These are phyloP conservation scores for Lipomyces chichibuensis DNA, from an alignment of 805 yeast genomes.

Conservation along the genomic window DNA sequence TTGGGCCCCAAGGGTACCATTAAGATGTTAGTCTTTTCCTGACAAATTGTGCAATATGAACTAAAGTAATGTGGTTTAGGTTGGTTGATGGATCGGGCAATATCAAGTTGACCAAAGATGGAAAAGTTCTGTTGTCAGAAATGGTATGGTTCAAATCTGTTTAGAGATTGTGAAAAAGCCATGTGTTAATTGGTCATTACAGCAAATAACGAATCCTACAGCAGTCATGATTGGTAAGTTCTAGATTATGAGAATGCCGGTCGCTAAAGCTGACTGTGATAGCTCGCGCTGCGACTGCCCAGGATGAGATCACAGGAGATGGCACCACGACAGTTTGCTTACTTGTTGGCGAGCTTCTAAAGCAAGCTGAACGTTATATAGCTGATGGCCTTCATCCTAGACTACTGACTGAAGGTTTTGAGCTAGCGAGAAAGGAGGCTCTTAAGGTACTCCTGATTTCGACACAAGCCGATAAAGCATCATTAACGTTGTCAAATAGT, in stretches of 20 bases:
- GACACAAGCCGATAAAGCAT: slow-evolving; percentile 21
- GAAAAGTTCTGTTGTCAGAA: slow-evolving; percentile 87
- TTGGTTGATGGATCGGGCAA: slow-evolving; percentile 95
- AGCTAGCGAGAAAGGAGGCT: slow-evolving; percentile 77
- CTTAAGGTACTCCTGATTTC: slow-evolving; percentile 43
- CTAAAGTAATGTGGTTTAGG: slow-evolving; percentile 23
- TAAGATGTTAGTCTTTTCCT: slow-evolving; percentile 61
- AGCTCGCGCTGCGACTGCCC: slow-evolving; percentile 97
- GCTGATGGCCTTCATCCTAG: slow-evolving; percentile 96
- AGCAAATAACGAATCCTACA: slow-evolving; percentile 87
- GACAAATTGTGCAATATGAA: background rate
- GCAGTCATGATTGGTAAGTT: slow-evolving; percentile 68
- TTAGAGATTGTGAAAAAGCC: background rate
- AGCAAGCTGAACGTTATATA: slow-evolving; percentile 90
- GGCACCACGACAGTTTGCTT: slow-evolving; percentile 96
- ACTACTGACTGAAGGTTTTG: slow-evolving; percentile 92
- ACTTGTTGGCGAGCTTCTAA: slow-evolving; percentile 89
- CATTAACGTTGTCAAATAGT: slow-evolving; percentile 42
- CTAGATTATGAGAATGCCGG: slow-evolving; percentile 3
- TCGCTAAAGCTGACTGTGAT: background rate
- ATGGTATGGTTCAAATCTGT: slow-evolving; percentile 53
- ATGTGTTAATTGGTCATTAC: slow-evolving; percentile 3
- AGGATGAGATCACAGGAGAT: slow-evolving; percentile 98
- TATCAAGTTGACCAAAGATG: slow-evolving; percentile 95
- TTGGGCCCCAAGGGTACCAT: slow-evolving; percentile 97